A percentile compares a stretch with the other conserved stretches of the same genome.
These are phyloP conservation scores for Diplodia sapinea DNA, from an alignment of 2,329 filamentous ascomycete genomes.

Conservation along the genomic window DNA sequence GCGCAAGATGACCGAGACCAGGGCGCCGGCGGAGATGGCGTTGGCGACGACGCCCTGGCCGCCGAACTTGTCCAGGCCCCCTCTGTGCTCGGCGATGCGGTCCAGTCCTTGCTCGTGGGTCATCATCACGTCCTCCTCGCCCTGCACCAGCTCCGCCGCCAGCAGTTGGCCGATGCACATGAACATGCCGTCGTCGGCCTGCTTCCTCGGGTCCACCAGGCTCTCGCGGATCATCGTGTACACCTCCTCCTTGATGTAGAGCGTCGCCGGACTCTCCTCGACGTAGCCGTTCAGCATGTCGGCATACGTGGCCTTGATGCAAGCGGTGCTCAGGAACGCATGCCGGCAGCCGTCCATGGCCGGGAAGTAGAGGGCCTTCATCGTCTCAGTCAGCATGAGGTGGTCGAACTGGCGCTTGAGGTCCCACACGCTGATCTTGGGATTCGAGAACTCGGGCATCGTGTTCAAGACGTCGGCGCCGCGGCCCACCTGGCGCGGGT, in stretches of 20 bases:
- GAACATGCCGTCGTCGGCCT: conserved; percentile 23
- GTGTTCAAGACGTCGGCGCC: conserved; percentile 17
- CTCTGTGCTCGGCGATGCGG: conserved; percentile 16
- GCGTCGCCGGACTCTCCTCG: conserved; percentile 28
- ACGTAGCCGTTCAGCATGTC: conserved; percentile 28
- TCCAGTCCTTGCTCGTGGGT: conserved; percentile 29
- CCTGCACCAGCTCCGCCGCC: conserved; percentile 19
- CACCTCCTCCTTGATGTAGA: conserved; percentile 30
- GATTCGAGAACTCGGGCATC: conserved; percentile 29
- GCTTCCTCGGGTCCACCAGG: conserved; percentile 2
- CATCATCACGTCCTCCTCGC: conserved; percentile 28
- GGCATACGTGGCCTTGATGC: conserved; percentile 29
- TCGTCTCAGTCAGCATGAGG: conserved; percentile 21
- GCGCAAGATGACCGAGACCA: conserved; percentile 3
- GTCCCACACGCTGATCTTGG: conserved; percentile 31
- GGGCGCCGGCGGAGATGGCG: not conserved
- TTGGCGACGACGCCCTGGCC: conserved; percentile 17
- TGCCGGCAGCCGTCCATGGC: conserved; percentile 30
- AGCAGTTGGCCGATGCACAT: conserved; percentile 26
- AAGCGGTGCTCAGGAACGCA: conserved; percentile 30
- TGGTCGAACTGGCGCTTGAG: conserved; percentile 29
- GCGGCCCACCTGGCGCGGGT: conserved; percentile 17
- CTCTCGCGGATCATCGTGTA: conserved; percentile 18
- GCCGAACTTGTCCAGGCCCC: conserved; percentile 8
- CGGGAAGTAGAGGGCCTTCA: conserved; percentile 20